Base-by-base conservation (phyloP, 495 filamentous ascomycete genomes). In the Aspergillus biplanus region DNA sequence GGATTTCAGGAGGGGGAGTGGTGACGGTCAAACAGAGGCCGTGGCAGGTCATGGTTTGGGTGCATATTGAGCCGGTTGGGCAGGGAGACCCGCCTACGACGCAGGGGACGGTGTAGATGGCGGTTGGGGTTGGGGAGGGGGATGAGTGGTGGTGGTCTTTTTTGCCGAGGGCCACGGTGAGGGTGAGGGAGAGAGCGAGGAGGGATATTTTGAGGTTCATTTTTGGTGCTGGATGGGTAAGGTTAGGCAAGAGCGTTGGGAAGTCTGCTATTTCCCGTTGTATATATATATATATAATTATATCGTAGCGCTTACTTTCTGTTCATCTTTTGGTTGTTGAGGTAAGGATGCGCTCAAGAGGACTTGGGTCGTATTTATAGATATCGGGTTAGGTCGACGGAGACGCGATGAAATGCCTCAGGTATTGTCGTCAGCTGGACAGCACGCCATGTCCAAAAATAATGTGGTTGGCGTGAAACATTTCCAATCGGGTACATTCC, bases 31-130 rank as follows among this genome's bases (percentile, higher is more conserved):
- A 4, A 11, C 47, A 50, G 47, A 50, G 47, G n/a, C 47, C 47
- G 21, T 50, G 47, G 47, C 47, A 50, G n/a, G 47, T 50, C 47
- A 50, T 50, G 47, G 47, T 50, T 18, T 50, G 47, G 6, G 47
- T 50, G 47, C 47, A 50, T n/a, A 18, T 50, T 18, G 47, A 50
- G 6, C 47, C 47, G 7, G 47, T 27, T 0, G 47, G 16, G 16
- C 47, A 50, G n/a, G 47, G 47, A 7, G 11, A 18, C 3, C 47
- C 47, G 2, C 47, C 47, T 5, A 50, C 47, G 16, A 50, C 16
- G 47, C 47, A 50, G 6, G 47, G 16, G 21, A 8, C 16, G 1
- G 16, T 18, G 47, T 49, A 49, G 46, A 15, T 49, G 46, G 46
- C n/a, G 46, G 46, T 49, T 4, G n/a, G n/a, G n/a, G 46, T 49